Evolutionary conservation across 2,329 filamentous ascomycete species (phyloP).

Genomic region (Exophiala alcalophila): DNA sequence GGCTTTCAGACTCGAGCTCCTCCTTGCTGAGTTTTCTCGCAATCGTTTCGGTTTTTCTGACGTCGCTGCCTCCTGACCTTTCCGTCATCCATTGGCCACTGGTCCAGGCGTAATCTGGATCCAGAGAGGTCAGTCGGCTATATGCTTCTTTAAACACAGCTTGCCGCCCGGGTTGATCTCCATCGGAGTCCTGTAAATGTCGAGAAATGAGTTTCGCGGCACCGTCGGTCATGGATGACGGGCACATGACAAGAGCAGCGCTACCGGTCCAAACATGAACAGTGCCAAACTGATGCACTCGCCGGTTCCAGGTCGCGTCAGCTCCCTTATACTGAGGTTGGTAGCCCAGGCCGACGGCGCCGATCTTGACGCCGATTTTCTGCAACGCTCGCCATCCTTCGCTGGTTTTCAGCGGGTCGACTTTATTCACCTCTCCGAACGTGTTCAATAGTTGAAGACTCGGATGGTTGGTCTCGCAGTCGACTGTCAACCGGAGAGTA

Average conservation of each 20-base stretch:
- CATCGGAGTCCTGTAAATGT: conserved; percentile 15
- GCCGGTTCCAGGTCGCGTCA: conserved; percentile 46
- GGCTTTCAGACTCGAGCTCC: conserved; percentile 15
- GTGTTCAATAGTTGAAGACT: conserved; percentile 25
- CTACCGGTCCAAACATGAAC: conserved; percentile 59
- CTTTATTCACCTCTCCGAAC: conserved; percentile 28
- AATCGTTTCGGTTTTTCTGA: conserved; percentile 37
- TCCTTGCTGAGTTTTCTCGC: conserved; percentile 26
- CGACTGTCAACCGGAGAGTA: conserved; percentile 23
- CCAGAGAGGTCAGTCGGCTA: conserved; percentile 32
- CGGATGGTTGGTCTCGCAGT: conserved; percentile 25
- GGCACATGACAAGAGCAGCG: conserved; percentile 61
- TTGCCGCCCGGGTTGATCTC: conserved; percentile 20
- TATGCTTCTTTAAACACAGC: conserved; percentile 32
- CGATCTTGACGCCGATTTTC: conserved; percentile 56
- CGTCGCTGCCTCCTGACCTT: conserved; percentile 37
- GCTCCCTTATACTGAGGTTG: conserved; percentile 16
- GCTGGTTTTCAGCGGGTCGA: conserved; percentile 43
- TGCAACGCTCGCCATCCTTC: conserved; percentile 60
- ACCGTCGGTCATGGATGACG: conserved; percentile 58
- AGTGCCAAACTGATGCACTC: conserved; percentile 58
- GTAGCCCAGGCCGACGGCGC: conserved; percentile 61
- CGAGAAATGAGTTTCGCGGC: conserved; percentile 36
- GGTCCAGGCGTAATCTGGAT: conserved; percentile 35
- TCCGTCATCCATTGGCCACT: conserved; percentile 43